Conservation (phyloP, 1,284 basidiomycete genomes). For the Puccinia novopanici region DNA sequence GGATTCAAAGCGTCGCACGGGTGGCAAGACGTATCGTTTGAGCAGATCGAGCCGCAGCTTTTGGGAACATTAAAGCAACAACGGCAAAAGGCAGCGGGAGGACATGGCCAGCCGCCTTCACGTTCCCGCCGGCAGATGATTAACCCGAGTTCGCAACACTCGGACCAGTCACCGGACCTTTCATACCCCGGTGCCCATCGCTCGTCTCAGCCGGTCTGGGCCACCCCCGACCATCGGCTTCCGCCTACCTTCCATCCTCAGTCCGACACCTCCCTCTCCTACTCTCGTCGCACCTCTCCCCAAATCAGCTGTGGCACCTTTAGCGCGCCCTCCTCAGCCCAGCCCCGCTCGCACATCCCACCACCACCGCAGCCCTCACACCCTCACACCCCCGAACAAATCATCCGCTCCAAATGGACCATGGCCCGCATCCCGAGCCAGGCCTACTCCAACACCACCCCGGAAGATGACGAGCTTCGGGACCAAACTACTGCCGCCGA, state of each 20-base stretch:
- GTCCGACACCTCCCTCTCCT: neutral
- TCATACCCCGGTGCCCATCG: neutral
- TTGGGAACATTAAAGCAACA: conserved; percentile 16
- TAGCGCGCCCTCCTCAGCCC: neutral
- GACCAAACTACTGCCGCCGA: conserved; percentile 42
- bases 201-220: conserved; percentile 9
- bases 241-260: conserved; percentile 6
- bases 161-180: neutral
- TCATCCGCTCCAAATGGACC: conserved; percentile 34
- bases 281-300: conserved; percentile 1
- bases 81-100: conserved; percentile 2
- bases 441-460: conserved; percentile 15
- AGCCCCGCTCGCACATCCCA: conserved; percentile 23
- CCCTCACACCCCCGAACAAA: conserved; percentile 32
- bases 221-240: conserved; percentile 19
- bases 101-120: too few relatives aligned
- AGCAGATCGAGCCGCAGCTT: conserved; percentile 39
- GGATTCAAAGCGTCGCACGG: conserved; percentile 48
- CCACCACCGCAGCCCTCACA: conserved; percentile 15
- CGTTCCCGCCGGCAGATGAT: neutral
- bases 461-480: conserved; percentile 34
- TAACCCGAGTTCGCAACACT: conserved; percentile 1
- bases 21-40: conserved; percentile 45
- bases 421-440: conserved; percentile 19
- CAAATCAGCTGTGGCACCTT: neutral